phyloP scores from a whole-genome alignment of 805 yeast species.

The Saccharomyces paradoxus region DNA sequence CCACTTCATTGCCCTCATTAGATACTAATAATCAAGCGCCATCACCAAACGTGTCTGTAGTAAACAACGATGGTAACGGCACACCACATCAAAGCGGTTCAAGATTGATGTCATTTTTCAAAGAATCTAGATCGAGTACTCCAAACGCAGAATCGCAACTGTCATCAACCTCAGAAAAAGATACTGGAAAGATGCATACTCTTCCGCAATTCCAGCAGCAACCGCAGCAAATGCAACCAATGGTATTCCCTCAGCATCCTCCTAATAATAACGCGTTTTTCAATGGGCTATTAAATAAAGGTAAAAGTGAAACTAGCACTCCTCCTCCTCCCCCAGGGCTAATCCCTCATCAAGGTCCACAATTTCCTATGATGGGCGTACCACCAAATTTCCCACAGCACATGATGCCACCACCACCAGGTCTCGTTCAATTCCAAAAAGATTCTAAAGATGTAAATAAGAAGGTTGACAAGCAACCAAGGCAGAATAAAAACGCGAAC shows the following conservation, averaged over 20 bases:
- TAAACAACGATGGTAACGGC: background rate
- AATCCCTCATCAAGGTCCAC: constrained; percentile 8
- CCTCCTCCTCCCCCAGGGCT: constrained; percentile 10
- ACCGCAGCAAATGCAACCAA: constrained; percentile 1
- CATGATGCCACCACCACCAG: constrained; percentile 11
- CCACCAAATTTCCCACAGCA: constrained; percentile 16
- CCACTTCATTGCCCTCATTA: constrained; percentile 4
- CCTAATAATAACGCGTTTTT: constrained; percentile 22
- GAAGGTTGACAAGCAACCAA: background rate
- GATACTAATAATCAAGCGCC: background rate
- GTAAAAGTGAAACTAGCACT: constrained; percentile 10
- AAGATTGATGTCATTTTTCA: constrained; percentile 27
- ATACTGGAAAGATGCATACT: background rate
- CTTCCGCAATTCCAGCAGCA: constrained; percentile 3
- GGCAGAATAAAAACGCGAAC: background rate
- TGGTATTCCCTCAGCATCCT: background rate
- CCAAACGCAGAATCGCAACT: constrained; percentile 2
- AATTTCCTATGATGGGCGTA: constrained; percentile 6
- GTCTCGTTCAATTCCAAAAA: background rate
- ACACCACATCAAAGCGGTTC: constrained; percentile 16
- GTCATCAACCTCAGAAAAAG: background rate
- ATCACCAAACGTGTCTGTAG: background rate
- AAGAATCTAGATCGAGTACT: constrained; percentile 7
- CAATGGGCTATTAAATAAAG: constrained; percentile 25
- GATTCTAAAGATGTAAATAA: background rate